Base-by-base conservation (phyloP, 164 flowering plant genomes). In the Buxus sempervirens region DNA sequence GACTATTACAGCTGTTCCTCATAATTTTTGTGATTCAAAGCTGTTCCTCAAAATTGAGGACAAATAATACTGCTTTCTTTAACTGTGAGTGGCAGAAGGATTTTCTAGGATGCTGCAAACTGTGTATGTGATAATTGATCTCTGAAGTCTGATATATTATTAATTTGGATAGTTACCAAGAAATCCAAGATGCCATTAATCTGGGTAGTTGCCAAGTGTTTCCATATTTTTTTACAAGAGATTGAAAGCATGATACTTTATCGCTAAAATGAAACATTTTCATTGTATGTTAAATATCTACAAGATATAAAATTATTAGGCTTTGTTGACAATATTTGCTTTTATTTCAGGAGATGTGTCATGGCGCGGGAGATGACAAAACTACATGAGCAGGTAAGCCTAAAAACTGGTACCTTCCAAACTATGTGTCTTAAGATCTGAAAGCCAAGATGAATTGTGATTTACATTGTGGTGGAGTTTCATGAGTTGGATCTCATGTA, bases 281-380 rank as follows among this genome's bases (percentile, higher is more conserved):
- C 38, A 32, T 32, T 32, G 38, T 32, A 7, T 32, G 38, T 32
- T 32, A 32, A 32, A 3, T 32, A 32, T 32, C 3, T 3, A 7
- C 7, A 32, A 32, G 38, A 32, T 3, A 32, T 32, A 32, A 32
- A 32, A 32, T 7, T 32, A 32, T 7, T 32, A 32, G 7, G 38
- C 38, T 32, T 32, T 32, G 7, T 32, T 32, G 38, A 32, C 38
- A 3, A 32, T 32, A 32, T 59, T 56, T 66, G 62, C 23, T 12
- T 9, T 27, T 73, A 62, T 74, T 79, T 71, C 85, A 95, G 99
- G 78, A 81, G 74, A 56, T 95, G 98, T 85, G 97, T 95, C 69
- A 84, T 95, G 68, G 99, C 98, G 63, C 86, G 98, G 38, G 98
- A 95, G 73, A 83, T 90, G 61, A 92, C 98, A 49, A 95, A 95